phyloP scores from a whole-genome alignment of 768 basidiomycete genomes.

The Mycena capillaripes region DNA sequence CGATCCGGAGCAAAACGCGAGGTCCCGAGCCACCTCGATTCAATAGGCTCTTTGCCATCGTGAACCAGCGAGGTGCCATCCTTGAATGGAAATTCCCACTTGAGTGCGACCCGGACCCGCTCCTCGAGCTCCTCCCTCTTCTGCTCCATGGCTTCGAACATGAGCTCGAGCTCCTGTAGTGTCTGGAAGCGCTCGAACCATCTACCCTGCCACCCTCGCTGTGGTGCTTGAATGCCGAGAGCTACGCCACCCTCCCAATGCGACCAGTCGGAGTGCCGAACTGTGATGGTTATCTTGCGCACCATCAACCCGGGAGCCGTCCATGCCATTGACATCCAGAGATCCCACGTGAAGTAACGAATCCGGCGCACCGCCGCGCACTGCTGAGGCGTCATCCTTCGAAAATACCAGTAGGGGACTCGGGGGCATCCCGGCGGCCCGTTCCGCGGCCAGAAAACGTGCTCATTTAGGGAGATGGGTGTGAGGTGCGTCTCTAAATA shows the following conservation, averaged over 20 bases:
- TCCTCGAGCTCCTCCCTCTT: constrained; percentile 39
- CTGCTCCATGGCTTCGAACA: constrained; percentile 42
- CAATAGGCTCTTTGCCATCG: constrained; percentile 8
- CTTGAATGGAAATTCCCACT: constrained; percentile 23
- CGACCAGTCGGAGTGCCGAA: constrained; percentile 44
- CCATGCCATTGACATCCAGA: constrained; percentile 35
- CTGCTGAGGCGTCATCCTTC: constrained; percentile 33
- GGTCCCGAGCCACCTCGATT: constrained; percentile 24
- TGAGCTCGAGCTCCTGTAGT: constrained; percentile 38
- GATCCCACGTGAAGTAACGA: constrained; percentile 39
- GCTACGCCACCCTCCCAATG: constrained; percentile 37
- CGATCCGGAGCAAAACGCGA: constrained; percentile 18
- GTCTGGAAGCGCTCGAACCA: constrained; percentile 22
- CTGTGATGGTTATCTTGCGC: constrained; percentile 33
- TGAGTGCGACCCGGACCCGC: constrained; percentile 11
- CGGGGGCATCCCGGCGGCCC: background rate
- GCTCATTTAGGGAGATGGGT: constrained; percentile 36
- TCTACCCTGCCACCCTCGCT: constrained; percentile 30
- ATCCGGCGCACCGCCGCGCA: constrained; percentile 34
- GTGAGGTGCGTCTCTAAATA: constrained; percentile 41
- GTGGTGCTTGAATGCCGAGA: constrained; percentile 25
- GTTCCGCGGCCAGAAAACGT: constrained; percentile 39
- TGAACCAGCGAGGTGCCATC: constrained; percentile 13
- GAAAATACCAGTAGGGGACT: constrained; percentile 32
- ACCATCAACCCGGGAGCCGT: constrained; percentile 2